Evolutionary conservation across 306 rosid genomes (phyloP), one percentile per base, ranked within the genome.

Genomic region (Corylus americana): DNA sequence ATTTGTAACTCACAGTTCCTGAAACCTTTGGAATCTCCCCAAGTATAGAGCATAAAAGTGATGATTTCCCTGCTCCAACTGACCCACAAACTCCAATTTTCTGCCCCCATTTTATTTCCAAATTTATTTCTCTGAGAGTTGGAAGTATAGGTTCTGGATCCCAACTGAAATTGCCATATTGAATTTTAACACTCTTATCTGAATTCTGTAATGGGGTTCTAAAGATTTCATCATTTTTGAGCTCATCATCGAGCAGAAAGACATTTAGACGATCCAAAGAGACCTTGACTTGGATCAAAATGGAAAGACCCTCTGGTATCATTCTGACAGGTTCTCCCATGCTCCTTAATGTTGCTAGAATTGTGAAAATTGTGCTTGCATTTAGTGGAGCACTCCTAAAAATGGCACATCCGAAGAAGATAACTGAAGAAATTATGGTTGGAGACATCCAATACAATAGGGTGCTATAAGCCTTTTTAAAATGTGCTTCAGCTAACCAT

Each of bases 321-420:
- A 87, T 66, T 76, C 85, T 85, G 6, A 89, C 91, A 25, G 91
- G 93, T 53, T 87, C 93, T 20, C 77, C 77, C 89, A 89, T 48
- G 67, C 17, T 69, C 75, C 88, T 85, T 14, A 89, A 27, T 17
- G 91, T 77, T 10, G 89, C 91, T 8, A 89, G 77, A 31, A 89
- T 87, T 5, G 89, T 83, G 81, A 89, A 89, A 47, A 87, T 81
- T 66, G 88, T 89, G 79, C 86, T 76, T n/a, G 93, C 89, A 82
- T 87, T 79, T 3, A 89, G 74, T 37, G 88, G 89, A 29, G 88
- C 88, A 61, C 90, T 81, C 1, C 73, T 39, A 18, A 89, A 77
- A 27, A 85, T 17, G n/a, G 79, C 44, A 27, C 86, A 85, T 79
- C 89, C 89, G 0, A 74, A 13, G 69, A 87, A 83, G 16, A 85